These are phyloP conservation scores for Priceomyces medius DNA, from an alignment of 805 yeast genomes.

Conservation along the genomic window DNA sequence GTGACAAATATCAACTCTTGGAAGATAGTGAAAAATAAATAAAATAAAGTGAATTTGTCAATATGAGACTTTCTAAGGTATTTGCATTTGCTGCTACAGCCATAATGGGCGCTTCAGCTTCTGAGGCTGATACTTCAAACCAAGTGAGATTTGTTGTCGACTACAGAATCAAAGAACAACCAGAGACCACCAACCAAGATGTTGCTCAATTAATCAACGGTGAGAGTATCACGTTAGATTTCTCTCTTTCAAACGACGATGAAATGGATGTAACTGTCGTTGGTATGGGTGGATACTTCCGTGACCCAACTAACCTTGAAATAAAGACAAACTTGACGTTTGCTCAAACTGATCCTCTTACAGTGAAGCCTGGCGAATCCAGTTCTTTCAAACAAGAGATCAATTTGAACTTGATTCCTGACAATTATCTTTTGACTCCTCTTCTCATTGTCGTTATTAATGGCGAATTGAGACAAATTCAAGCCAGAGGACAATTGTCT, in stretches of 20 bases:
- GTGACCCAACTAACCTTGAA: constrained; percentile 53
- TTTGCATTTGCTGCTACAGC: constrained; percentile 7
- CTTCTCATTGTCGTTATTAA: constrained; percentile 52
- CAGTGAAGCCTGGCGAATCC: constrained; percentile 49
- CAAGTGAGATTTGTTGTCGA: constrained; percentile 44
- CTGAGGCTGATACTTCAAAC: constrained; percentile 10
- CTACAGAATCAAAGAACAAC: constrained; percentile 49
- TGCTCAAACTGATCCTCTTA: constrained; percentile 60
- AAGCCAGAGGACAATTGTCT: constrained; percentile 57
- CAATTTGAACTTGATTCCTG: constrained; percentile 56
- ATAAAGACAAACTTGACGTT: constrained; percentile 61
- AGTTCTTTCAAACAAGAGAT: constrained; percentile 57
- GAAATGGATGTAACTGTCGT: constrained; percentile 50
- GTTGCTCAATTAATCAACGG: constrained; percentile 48
- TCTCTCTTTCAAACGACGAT: constrained; percentile 55
- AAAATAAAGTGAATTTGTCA: not conserved
- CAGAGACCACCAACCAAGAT: constrained; percentile 36
- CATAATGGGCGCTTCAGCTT: constrained; percentile 11
- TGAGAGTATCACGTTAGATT: constrained; percentile 51
- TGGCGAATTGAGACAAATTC: constrained; percentile 51
- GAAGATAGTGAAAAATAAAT: not conserved
- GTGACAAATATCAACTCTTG: not conserved
- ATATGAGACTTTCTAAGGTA: constrained; percentile 5
- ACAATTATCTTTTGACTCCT: constrained; percentile 60
- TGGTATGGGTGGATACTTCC: constrained; percentile 69